These are phyloP conservation scores for Geotrichum aggregatum DNA, from an alignment of 1,139 yeast genomes.

Conservation along the genomic window DNA sequence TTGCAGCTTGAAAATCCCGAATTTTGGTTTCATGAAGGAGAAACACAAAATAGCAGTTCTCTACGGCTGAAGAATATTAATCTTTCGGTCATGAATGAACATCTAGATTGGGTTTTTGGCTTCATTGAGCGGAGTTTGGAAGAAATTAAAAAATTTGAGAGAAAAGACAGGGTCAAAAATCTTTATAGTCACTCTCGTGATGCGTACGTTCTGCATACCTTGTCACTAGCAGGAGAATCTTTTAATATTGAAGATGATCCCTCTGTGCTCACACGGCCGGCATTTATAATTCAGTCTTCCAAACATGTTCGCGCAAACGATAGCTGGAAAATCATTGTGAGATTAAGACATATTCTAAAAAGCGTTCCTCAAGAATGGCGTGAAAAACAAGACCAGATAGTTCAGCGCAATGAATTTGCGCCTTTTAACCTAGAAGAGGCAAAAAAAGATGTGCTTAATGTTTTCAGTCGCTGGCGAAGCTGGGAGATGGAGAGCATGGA, in stretches of 20 bases:
- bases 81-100: conserved; percentile 28
- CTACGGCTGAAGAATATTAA: conserved; percentile 32
- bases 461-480: conserved; percentile 79
- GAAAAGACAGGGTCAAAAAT: conserved; percentile 8
- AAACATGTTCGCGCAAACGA: conserved; percentile 74
- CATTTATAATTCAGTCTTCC: conserved; percentile 68
- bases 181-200: conserved; percentile 23
- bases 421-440: conserved; percentile 47
- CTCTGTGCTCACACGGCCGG: conserved; percentile 82
- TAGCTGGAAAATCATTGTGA: conserved; percentile 80
- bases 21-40: conserved; percentile 33
- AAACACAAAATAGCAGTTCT: conserved; percentile 29
- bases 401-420: conserved; percentile 31
- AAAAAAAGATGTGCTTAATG: conserved; percentile 49
- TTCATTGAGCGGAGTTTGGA: conserved; percentile 27
- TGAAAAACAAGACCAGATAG: conserved; percentile 25
- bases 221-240: conserved; percentile 60
- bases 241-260: conserved; percentile 75
- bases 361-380: conserved; percentile 58
- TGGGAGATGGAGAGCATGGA: conserved; percentile 75
- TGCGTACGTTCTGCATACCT: conserved; percentile 43
- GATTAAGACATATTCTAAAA: conserved; percentile 68
- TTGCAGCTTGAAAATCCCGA: conserved; percentile 31
- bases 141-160: conserved; percentile 23
- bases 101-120: conserved; percentile 30